phyloP scores from a whole-genome alignment of 208 protist genomes.

The Tetramitus jugosus region DNA sequence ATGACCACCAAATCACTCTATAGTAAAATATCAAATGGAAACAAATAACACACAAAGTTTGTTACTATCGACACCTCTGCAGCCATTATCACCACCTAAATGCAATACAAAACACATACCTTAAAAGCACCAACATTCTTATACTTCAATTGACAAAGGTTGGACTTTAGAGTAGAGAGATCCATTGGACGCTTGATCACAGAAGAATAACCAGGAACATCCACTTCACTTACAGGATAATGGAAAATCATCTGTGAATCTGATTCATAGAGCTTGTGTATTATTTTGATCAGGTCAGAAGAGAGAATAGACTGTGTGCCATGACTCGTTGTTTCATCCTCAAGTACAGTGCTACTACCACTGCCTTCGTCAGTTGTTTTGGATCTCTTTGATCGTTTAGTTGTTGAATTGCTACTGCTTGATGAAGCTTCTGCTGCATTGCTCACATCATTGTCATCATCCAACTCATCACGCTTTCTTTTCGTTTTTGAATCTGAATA shows the following conservation, averaged over 20 bases:
- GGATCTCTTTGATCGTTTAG: not conserved
- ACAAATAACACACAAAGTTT: too few species aligned
- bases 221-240: not conserved
- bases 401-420: not conserved
- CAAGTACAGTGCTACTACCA: not conserved
- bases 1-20: not conserved
- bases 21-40: too few species aligned
- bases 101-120: too few species aligned
- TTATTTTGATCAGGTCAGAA: not conserved
- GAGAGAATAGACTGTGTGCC: not conserved
- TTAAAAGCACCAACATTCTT: not conserved
- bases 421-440: not conserved
- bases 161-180: not conserved
- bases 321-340: not conserved
- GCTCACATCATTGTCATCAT: too few species aligned
- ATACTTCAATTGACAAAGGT: not conserved
- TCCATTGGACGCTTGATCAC: conserved; percentile 23
- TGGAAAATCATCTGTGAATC: not conserved
- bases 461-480: too few species aligned
- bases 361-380: not conserved
- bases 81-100: too few species aligned
- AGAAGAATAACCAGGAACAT: not conserved
- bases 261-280: not conserved
- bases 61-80: too few species aligned
- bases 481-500: too few species aligned